Percentiles rank a stretch among this genome's conserved stretches.
Evolutionary conservation across 2,329 filamentous ascomycete genomes (phyloP).

Genomic region (Fusarium coffeatum): DNA sequence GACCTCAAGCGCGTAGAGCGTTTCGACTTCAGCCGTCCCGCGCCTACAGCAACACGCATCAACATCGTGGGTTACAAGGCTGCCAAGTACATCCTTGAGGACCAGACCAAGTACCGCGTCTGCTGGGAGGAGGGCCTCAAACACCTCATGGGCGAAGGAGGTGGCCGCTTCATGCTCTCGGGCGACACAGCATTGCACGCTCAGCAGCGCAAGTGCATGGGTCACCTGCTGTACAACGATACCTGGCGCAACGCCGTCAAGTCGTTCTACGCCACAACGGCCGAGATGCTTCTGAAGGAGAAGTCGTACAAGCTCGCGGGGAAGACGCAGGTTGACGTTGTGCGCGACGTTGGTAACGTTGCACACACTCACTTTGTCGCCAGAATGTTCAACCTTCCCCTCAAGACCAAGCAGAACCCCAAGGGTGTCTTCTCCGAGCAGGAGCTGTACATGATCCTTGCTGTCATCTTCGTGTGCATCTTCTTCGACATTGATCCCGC

Average conservation of each 20-base stretch:
- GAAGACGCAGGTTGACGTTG: conserved; percentile 73
- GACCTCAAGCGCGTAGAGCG: conserved; percentile 73
- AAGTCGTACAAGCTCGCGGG: conserved; percentile 72
- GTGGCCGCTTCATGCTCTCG: conserved; percentile 67
- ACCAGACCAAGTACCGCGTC: conserved; percentile 70
- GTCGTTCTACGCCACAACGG: conserved; percentile 73
- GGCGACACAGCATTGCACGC: conserved; percentile 62
- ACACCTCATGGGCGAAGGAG: conserved; percentile 68
- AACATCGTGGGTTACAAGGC: conserved; percentile 71
- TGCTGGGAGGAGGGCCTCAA: conserved; percentile 73
- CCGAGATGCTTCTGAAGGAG: conserved; percentile 68
- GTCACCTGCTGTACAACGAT: conserved; percentile 68
- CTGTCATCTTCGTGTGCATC: conserved; percentile 73
- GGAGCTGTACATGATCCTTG: conserved; percentile 70
- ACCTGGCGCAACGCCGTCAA: conserved; percentile 73
- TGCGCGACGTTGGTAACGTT: conserved; percentile 76
- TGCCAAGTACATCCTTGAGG: conserved; percentile 70
- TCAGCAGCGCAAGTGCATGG: conserved; percentile 64
- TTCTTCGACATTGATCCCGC: conserved; percentile 75
- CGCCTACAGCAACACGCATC: conserved; percentile 61
- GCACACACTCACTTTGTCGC: conserved; percentile 73
- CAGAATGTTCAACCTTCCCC: conserved; percentile 71
- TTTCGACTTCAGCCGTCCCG: conserved; percentile 76
- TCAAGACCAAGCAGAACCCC: conserved; percentile 71
- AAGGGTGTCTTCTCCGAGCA: conserved; percentile 68